Conservation (phyloP, 2,329 filamentous ascomycete species). For the Aspergillus fischeri region DNA sequence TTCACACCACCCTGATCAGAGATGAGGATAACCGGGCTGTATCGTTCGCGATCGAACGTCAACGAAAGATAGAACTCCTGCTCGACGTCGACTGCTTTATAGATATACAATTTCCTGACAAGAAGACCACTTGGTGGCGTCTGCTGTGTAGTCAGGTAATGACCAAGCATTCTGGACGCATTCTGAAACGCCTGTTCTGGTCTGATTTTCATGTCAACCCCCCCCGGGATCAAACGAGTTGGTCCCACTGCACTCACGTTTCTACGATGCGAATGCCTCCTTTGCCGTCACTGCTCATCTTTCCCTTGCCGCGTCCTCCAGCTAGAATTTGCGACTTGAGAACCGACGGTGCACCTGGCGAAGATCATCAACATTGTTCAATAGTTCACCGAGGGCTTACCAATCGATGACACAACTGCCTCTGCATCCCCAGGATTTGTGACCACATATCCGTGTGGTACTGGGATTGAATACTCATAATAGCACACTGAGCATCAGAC, state of each 20-base stretch:
- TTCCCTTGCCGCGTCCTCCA: constrained; percentile 30
- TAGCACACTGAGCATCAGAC: not conserved
- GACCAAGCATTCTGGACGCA: constrained; percentile 27
- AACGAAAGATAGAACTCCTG: constrained; percentile 42
- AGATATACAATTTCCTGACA: constrained; percentile 36
- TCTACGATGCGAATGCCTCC: constrained; percentile 25
- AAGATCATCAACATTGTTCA: not conserved
- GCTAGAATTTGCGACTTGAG: constrained; percentile 32
- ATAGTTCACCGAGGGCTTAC: constrained; percentile 8
- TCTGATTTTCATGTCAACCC: constrained; percentile 10
- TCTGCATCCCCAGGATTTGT: constrained; percentile 18
- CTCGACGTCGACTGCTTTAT: constrained; percentile 27
- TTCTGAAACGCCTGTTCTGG: constrained; percentile 22
- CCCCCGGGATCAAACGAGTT: not conserved
- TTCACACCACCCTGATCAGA: constrained; percentile 31
- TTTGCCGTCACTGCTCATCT: constrained; percentile 25
- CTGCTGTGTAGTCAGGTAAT: constrained; percentile 27
- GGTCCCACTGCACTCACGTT: constrained; percentile 12
- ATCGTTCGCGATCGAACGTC: constrained; percentile 42
- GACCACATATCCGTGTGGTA: constrained; percentile 23
- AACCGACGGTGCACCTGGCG: constrained; percentile 24
- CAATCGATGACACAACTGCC: constrained; percentile 21
- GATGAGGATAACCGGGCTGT: constrained; percentile 36
- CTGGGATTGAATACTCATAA: constrained; percentile 23
- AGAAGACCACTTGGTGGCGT: constrained; percentile 22